These are phyloP conservation scores for Trichoderma sp. DNA, from an alignment of 2,329 filamentous ascomycete genomes.

Conservation along the genomic window DNA sequence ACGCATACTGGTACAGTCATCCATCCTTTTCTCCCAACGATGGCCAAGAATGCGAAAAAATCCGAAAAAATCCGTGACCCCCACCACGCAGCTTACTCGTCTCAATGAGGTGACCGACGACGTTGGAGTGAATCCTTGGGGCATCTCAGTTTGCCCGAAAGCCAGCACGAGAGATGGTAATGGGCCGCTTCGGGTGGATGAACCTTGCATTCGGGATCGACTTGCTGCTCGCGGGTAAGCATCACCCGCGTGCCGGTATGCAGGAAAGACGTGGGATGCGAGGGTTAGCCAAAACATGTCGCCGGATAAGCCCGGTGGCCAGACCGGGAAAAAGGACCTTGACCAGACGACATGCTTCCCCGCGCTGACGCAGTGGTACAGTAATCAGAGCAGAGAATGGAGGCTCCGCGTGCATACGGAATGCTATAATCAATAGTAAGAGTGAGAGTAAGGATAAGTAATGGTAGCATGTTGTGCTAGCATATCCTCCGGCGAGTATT, in stretches of 20 bases:
- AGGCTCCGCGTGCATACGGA: neutral
- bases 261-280: constrained; percentile 13
- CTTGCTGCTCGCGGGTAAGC: constrained; percentile 8
- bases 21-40: neutral
- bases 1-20: neutral
- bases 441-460: neutral
- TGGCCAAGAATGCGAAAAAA: neutral
- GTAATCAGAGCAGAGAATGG: neutral
- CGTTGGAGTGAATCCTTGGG: neutral
- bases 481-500: neutral
- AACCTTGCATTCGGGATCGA: constrained; percentile 3
- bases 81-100: neutral
- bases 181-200: neutral
- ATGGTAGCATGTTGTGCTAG: neutral
- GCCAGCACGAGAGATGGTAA: neutral
- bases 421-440: neutral
- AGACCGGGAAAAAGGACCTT: neutral
- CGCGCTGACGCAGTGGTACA: constrained; percentile 10
- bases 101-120: neutral
- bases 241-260: constrained; percentile 6
- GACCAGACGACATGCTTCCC: constrained; percentile 16
- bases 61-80: neutral
- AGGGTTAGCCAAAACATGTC: neutral
- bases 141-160: neutral
- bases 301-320: neutral